These are phyloP conservation scores for Plenodomus lindquistii DNA, from an alignment of 2,329 filamentous ascomycete species.

Conservation along the genomic window DNA sequence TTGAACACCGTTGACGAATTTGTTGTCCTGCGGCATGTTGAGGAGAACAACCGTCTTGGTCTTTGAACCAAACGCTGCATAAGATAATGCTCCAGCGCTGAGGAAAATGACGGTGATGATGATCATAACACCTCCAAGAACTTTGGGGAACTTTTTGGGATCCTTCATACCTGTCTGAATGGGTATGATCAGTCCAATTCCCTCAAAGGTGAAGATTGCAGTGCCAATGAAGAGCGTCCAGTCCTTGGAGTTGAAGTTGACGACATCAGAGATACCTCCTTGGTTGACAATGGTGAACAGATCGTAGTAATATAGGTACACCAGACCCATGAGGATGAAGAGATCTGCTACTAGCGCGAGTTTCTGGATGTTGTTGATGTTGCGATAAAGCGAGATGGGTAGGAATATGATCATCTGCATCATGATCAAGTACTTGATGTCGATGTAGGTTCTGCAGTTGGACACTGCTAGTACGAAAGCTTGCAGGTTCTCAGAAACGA, in stretches of 20 bases:
- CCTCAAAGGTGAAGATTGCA: constrained; percentile 98
- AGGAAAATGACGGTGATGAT: constrained; percentile 91
- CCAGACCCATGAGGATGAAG: constrained; percentile 89
- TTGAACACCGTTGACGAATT: constrained; percentile 92
- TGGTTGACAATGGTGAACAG: constrained; percentile 76
- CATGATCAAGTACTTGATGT: constrained; percentile 86
- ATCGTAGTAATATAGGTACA: constrained; percentile 96
- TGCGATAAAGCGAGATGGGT: constrained; percentile 88
- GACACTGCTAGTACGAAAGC: constrained; percentile 92
- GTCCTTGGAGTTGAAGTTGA: constrained; percentile 83
- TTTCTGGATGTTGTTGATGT: constrained; percentile 96
- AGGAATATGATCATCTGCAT: constrained; percentile 96
- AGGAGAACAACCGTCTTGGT: constrained; percentile 96
- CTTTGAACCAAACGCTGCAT: constrained; percentile 91
- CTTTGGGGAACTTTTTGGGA: constrained; percentile 85
- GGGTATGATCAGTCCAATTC: constrained; percentile 94
- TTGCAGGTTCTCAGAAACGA: constrained; percentile 92
- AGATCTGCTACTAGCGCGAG: constrained; percentile 91
- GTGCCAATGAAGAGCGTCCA: constrained; percentile 99
- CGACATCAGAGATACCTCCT: constrained; percentile 79
- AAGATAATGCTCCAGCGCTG: constrained; percentile 88
- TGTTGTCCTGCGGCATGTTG: constrained; percentile 94
- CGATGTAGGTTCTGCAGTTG: constrained; percentile 81
- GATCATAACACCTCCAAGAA: constrained; percentile 89
- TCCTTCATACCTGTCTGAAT: constrained; percentile 97